Base-by-base conservation (phyloP, 2,329 filamentous ascomycete genomes). In the Fusarium fujikuroi region DNA sequence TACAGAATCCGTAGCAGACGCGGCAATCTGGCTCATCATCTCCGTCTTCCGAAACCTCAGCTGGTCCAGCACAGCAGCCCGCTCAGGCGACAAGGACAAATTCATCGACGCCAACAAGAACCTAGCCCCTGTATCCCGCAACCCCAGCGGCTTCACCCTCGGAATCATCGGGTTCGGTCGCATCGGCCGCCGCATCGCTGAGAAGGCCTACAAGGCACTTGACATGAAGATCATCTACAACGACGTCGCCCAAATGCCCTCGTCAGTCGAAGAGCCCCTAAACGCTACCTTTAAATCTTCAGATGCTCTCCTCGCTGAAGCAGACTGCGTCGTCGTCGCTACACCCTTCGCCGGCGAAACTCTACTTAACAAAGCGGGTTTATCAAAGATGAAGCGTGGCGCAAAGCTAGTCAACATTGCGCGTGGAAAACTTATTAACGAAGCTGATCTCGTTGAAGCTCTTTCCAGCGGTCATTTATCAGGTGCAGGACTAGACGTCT, bases 401-500 rank as follows among this genome's bases (percentile, higher is more conserved):
- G 87, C 92, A 6, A 87, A 92, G 7, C 86, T 94, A 25, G 86
- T 93, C 72, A 94, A 93, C 80, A 93, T 92, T 4, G 92, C 92
- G 2, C 87, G 92, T 12, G 92, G 92, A 4, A 90, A 91, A n/a
- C 88, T 93, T 34, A 91, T 94, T 66, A 90, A 94, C 66, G 92
- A 93, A 80, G 90, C 84, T 7, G 92, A 92, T 0, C 86, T 94
- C 15, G 91, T 93, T 4, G 83, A 89, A 56, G 92, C 92, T 0
- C 83, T 94, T 3, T 85, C 92, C 52, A 87, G 83, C 36, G 92
- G 91, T 1, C 73, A 77, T n/a, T 89, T 94, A 10, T 87, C 86
- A 57, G 91, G 88, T 0, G 88, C 84, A 5, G 92, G 92, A 7
- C 83, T 94, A 1, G 92, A 94, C 75, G 92, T 94, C 28, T 93